A percentile compares a stretch with the other conserved stretches of the same genome.
These are phyloP conservation scores for Paxillus rubicundulus DNA, from an alignment of 768 basidiomycete species.

Conservation along the genomic window DNA sequence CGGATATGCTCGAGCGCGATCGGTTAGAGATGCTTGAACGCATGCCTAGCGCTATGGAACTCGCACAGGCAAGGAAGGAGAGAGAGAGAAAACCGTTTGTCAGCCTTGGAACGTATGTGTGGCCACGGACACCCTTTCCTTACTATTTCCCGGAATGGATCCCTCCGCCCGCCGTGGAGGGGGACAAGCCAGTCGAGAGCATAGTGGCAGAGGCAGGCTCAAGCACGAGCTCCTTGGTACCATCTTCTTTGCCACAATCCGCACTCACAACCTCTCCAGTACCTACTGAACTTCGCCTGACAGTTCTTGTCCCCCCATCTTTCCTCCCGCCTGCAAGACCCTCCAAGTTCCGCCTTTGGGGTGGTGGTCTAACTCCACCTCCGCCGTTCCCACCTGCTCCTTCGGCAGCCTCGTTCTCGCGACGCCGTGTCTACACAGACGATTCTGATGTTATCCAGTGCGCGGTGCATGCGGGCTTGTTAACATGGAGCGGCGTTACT, in stretches of 20 bases:
- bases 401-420: slow-evolving; percentile 27
- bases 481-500: slow-evolving; percentile 42
- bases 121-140: slow-evolving; percentile 32
- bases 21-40: slow-evolving; percentile 32
- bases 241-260: slow-evolving; percentile 6
- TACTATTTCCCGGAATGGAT: slow-evolving; percentile 36
- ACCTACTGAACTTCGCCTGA: slow-evolving; percentile 37
- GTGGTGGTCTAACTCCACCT: slow-evolving; percentile 53
- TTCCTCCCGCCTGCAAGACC: slow-evolving; percentile 58
- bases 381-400: slow-evolving; percentile 34
- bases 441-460: slow-evolving; percentile 72
- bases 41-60: slow-evolving; percentile 33
- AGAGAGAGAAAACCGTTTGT: slow-evolving; percentile 29
- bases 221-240: slow-evolving; percentile 31
- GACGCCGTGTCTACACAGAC: slow-evolving; percentile 70
- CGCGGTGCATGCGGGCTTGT: slow-evolving; percentile 61
- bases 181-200: slow-evolving; percentile 19
- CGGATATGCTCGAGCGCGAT: slow-evolving; percentile 31
- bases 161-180: slow-evolving; percentile 26
- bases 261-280: slow-evolving; percentile 10
- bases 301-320: slow-evolving; percentile 57
- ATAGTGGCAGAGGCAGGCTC: slow-evolving; percentile 17
- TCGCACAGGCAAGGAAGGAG: slow-evolving; percentile 29
- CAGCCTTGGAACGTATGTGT: slow-evolving; percentile 28
- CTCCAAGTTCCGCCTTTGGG: slow-evolving; percentile 61